phyloP scores from a whole-genome alignment of 345 rosid species.

The Geranium brycei region DNA sequence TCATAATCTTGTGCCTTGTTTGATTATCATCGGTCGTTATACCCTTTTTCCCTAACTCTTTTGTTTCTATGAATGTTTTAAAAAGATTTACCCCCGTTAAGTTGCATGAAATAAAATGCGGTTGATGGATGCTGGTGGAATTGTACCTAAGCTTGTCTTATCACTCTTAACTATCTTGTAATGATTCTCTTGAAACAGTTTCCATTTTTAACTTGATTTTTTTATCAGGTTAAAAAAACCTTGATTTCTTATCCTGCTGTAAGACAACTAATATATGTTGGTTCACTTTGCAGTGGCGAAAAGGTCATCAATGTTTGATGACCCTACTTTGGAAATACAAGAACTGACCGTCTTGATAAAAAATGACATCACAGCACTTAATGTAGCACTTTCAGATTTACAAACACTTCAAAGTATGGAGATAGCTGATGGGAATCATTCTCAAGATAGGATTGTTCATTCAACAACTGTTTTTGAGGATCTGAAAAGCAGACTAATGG shows the following conservation, averaged over 20 bases:
- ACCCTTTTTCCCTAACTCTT: neutral
- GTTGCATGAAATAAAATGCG: neutral
- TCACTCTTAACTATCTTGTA: neutral
- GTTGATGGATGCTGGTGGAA: neutral
- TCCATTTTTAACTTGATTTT: neutral
- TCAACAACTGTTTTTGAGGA: slow-evolving; percentile 74
- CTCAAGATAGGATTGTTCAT: slow-evolving; percentile 63
- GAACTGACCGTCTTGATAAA: slow-evolving; percentile 69
- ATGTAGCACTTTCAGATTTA: slow-evolving; percentile 62
- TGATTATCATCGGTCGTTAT: no score
- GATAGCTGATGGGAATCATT: slow-evolving; percentile 57
- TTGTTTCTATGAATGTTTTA: neutral
- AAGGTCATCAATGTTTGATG: slow-evolving; percentile 78
- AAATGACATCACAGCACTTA: slow-evolving; percentile 64
- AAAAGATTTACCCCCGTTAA: neutral
- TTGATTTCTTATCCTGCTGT: neutral
- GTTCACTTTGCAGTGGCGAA: slow-evolving; percentile 46
- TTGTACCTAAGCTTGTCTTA: neutral
- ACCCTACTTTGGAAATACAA: slow-evolving; percentile 67
- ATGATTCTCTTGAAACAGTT: slow-evolving; percentile 1
- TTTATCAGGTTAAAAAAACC: no score
- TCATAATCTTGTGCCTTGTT: neutral
- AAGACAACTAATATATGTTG: neutral
- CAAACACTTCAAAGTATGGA: slow-evolving; percentile 73
- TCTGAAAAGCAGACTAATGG: slow-evolving; percentile 73